Evolutionary conservation across 1,139 yeast genomes (phyloP), one percentile per base, ranked within the genome.

Genomic region (Pichia sp.): DNA sequence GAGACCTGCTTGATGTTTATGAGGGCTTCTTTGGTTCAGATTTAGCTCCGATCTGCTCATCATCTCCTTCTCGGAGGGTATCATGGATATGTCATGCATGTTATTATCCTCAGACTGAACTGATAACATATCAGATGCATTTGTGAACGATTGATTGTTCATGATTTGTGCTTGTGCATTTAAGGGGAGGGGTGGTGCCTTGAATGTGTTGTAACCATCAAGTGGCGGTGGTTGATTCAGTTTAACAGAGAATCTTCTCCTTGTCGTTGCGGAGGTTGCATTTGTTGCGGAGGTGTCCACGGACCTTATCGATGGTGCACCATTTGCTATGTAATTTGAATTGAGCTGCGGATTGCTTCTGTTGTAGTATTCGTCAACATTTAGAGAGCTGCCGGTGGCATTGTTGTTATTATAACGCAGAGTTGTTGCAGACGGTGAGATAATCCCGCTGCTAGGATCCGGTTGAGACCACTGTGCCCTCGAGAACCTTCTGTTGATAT

Each of bases 221-320:
- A n/a, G n/a, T n/a, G n/a, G n/a, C n/a, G 38, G 37, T 8, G 38
- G 27, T 22, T 40, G 42, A 3, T 41, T 29, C 22, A 38, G 20
- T 27, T 42, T 40, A 14, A 44, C 27, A 1, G 48, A 44, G 24
- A 44, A 44, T 19, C 48, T 29, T 6, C 47, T 33, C 20, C 42
- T 36, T 5, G 24, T 45, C 5, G 32, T 33, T 21, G 35, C 30
- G 22, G 19, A 25, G 7, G 43, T 40, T 16, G 37, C 43, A 29
- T 34, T 37, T 2, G 42, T 39, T 5, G 40, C 42, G 9, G 17
- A 16, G 9, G 27, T 24, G 8, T 24, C 27, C 22, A 20, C 30
- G 2, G 42, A 39, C 13, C 25, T 28, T 10, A 39, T 28, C 12
- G 42, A 39, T 22, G 33, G 40, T 3, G 38, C 33, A 19, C 38